Evolutionary conservation across 1,284 basidiomycete genomes (phyloP).

Genomic region (Moesziomyces sp.): DNA sequence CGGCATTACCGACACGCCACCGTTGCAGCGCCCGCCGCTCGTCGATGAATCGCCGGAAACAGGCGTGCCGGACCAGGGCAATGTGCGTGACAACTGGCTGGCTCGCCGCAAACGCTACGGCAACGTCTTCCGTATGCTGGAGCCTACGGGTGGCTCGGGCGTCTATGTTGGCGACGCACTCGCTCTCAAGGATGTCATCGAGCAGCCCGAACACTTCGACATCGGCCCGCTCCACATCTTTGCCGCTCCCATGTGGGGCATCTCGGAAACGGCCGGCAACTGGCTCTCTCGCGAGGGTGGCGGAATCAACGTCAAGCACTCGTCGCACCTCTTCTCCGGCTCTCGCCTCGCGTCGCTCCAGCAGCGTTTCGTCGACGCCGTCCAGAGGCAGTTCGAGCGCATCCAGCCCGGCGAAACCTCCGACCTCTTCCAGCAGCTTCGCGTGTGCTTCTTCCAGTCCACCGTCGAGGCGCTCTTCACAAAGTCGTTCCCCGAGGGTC

Average conservation of each 20-base stretch:
- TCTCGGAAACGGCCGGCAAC: constrained; percentile 1
- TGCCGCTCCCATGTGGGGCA: constrained; percentile 20
- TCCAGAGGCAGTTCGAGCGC: not conserved
- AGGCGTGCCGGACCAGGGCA: not conserved
- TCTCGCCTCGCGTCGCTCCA: constrained; percentile 7
- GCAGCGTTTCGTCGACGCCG: constrained; percentile 4
- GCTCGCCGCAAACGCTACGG: constrained; percentile 1
- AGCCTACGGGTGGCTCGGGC: constrained; percentile 5
- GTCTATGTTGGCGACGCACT: constrained; percentile 12
- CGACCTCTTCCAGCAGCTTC: constrained; percentile 2
- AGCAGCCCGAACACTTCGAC: constrained; percentile 6
- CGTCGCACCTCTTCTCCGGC: constrained; percentile 18
- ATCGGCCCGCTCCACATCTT: constrained; percentile 6
- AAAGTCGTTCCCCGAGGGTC: constrained; percentile 5
- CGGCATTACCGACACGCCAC: not conserved
- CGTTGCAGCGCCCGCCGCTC: constrained; percentile 1
- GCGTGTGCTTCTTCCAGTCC: constrained; percentile 10
- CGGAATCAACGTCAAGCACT: not conserved
- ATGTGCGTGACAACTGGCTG: constrained; percentile 10
- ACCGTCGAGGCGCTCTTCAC: constrained; percentile 27
- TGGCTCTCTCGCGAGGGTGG: constrained; percentile 21
- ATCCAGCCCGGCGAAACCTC: not conserved
- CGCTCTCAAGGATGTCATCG: constrained; percentile 21
- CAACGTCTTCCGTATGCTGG: constrained; percentile 3
- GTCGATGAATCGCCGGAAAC: not conserved